Base-by-base conservation (phyloP, 2,329 filamentous ascomycete genomes). In the Dendrostoma leiphaemia region DNA sequence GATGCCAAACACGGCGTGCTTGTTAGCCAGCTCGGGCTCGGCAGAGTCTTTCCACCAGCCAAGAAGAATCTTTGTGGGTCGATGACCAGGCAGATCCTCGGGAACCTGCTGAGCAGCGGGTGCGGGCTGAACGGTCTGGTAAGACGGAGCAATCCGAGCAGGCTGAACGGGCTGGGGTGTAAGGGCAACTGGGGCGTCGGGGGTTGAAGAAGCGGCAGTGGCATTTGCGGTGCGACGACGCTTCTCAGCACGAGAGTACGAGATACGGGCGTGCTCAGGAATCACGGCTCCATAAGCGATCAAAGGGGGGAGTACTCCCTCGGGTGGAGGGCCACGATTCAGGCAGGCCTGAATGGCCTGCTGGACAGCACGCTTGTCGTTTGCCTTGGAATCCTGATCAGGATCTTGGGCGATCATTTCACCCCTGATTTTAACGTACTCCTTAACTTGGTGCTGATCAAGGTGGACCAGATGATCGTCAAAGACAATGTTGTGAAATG, bases 1-100 rank as follows among this genome's bases (percentile, higher is more conserved):
- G 10, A 86, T 84, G 3, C 84, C 84, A 51, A 81, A 83, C 0
- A 86, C 81, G 0, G 83, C 84, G 61, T 86, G 83, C 49, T 82
- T 81, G 62, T 86, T 75, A 12, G 69, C 68, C 2, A 71, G 64
- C 2, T 75, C 67, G 0, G 64, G 37, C 47, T 80, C 77, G 29
- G 71, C 76, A 0, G 82, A 86, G 12, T 77, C 74, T 50, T 71
- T 74, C 84, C 84, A 87, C 62, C 77, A 79, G 0, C 84, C 84
- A 2, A 87, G 66, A 2, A 85, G 68, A 46, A 84, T 82, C 8
- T 80, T 73, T 0, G 81, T 84, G 0, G 81, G 81, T 1, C 81
- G 75, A 1, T 76, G 81, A 10, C 80, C 80, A 0, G 70, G 73
- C 2, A 83, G 69, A 3, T 75, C 71, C 38, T 80, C 75, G 4